A percentile compares a stretch with the other conserved stretches of the same genome.
phyloP scores from a whole-genome alignment of 2,329 filamentous ascomycete species.

The Phaeosphaeria sp. region DNA sequence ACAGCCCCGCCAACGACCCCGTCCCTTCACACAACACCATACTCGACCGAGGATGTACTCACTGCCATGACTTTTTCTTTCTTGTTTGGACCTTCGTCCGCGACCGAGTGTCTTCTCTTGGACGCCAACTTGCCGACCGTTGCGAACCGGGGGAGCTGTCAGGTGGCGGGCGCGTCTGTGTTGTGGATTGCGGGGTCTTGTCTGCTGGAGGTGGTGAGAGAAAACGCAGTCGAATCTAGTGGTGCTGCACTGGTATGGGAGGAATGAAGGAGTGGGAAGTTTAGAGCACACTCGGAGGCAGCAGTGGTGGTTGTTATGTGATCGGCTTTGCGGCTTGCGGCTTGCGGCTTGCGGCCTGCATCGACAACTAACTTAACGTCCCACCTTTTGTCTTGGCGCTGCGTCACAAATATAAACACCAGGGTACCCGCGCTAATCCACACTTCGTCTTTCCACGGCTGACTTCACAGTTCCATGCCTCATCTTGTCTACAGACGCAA shows the following conservation, averaged over 20 bases:
- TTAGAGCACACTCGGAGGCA: not conserved
- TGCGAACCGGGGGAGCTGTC: constrained; percentile 30
- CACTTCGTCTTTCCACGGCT: not conserved
- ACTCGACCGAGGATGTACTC: constrained; percentile 25
- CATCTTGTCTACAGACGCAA: not conserved
- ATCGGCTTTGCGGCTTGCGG: not conserved
- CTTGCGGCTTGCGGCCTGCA: not conserved
- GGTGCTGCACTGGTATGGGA: not conserved
- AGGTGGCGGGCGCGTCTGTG: not conserved
- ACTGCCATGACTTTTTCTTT: constrained; percentile 48
- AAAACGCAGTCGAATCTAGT: not conserved
- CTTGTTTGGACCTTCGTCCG: constrained; percentile 49
- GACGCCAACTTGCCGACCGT: constrained; percentile 48
- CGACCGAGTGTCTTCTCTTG: constrained; percentile 46
- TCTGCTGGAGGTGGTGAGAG: not conserved
- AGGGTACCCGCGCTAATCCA: not conserved
- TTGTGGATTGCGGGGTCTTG: not conserved
- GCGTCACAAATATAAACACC: not conserved
- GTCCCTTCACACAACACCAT: constrained; percentile 4
- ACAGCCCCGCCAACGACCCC: constrained; percentile 24
- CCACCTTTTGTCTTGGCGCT: not conserved
- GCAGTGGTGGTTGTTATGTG: not conserved
- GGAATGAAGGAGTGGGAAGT: not conserved
- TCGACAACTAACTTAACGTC: not conserved
- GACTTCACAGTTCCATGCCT: not conserved